A percentile compares a stretch with the other conserved stretches of the same genome.
Evolutionary conservation across 306 rosid genomes (phyloP).

Genomic region (Malus fusca): DNA sequence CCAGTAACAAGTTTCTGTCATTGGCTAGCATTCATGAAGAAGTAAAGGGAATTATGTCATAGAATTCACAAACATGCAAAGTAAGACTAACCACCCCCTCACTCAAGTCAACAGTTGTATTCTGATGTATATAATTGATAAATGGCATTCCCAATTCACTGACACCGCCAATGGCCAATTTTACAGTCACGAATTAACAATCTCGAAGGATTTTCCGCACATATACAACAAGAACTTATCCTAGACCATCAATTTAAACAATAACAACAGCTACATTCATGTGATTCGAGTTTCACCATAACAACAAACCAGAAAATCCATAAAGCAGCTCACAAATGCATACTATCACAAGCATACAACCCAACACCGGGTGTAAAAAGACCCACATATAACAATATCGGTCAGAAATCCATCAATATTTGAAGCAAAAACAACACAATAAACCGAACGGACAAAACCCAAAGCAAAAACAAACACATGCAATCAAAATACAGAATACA

Average conservation of each 20-base stretch:
- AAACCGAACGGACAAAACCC: not conserved
- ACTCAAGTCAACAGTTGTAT: not conserved
- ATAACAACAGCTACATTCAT: not conserved
- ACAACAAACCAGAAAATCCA: not conserved
- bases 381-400: not conserved
- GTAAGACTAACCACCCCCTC: not conserved
- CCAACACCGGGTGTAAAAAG: too few relatives aligned
- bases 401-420: not conserved
- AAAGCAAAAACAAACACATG: not conserved
- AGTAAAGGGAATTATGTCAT: too few relatives aligned
- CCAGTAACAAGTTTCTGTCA: too few relatives aligned
- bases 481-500: not conserved
- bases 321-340: not conserved
- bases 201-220: not conserved
- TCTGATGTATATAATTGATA: not conserved
- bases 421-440: not conserved
- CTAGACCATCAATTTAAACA: not conserved
- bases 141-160: not conserved
- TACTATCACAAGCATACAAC: not conserved
- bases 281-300: not conserved
- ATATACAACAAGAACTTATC: not conserved
- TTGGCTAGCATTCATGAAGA: too few relatives aligned
- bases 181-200: not conserved
- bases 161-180: not conserved
- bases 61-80: not conserved